Base-by-base conservation (phyloP, 179 eudicot genomes). In the Spinacia oleracea region DNA sequence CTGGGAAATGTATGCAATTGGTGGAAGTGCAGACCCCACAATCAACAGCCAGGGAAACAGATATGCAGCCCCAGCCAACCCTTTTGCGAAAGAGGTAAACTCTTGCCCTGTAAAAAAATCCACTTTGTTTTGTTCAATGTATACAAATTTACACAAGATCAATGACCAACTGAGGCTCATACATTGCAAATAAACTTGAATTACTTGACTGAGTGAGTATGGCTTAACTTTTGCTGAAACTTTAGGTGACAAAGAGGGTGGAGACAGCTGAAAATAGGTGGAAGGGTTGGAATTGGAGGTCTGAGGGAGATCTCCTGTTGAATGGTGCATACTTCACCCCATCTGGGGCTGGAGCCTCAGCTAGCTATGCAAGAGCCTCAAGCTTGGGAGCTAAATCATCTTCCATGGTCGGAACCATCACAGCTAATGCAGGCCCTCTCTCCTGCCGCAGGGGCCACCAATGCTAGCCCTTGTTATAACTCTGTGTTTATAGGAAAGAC, bases 1-100 rank as follows among this genome's bases (percentile, higher is more conserved):
- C 77, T 84, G 87, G 87, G 84, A 84, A 73, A 84, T 84, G 87
- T 84, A 84, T 29, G 87, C 87, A 40, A 84, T 84, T 48, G 87
- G 87, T 56, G 87, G 87, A 79, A 84, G 87, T 45, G 87, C 87
- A 71, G 51, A 23, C 27, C 87, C 87, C 55, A 84, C 87, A 14
- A 84, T 84, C 72, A 84, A 84, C 77, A 84, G 87, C 69, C 87
- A 84, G 78, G 87, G 87, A 15, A 84, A 84, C 81, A 73, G 87
- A 81, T 84, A 78, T 58, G 76, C 81, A 48, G 87, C 87, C 31
- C 84, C 87, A 38, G 20, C 35, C 34, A 81, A 84, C 58, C 82
- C 31, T 31, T 81, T 79, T 51, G 80, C 84, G 1, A 84, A 84
- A 56, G 84, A 84, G 87, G 87, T 84, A 84, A 16, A 51, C 56